phyloP scores from a whole-genome alignment of 2,329 filamentous ascomycete species.

The Aspergillus fumigatus region DNA sequence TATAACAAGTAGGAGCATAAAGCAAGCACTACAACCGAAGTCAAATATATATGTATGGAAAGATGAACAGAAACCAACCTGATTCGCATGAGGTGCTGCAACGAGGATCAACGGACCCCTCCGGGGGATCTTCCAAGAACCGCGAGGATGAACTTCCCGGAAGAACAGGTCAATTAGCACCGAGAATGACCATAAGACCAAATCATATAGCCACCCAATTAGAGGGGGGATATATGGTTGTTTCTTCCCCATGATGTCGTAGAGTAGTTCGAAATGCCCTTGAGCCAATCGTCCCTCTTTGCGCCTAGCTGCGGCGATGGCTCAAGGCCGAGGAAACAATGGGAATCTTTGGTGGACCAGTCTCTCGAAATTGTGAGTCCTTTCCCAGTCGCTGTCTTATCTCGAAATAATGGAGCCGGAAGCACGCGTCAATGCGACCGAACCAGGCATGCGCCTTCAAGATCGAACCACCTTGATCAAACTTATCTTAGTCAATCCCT shows the following conservation, averaged over 20 bases:
- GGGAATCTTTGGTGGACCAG: too few relatives aligned
- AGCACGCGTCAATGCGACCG: background rate
- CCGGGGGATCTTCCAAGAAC: slow-evolving; percentile 90
- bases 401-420: background rate
- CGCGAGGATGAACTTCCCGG: slow-evolving; percentile 90
- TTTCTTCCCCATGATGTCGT: slow-evolving; percentile 30
- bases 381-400: background rate
- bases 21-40: background rate
- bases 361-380: background rate
- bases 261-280: background rate
- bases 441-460: background rate
- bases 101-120: slow-evolving; percentile 90
- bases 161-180: slow-evolving; percentile 94
- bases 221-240: slow-evolving; percentile 40
- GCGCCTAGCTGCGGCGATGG: background rate
- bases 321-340: background rate
- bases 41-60: background rate
- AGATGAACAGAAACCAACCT: slow-evolving; percentile 47
- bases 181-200: slow-evolving; percentile 48
- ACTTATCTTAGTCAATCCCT: background rate
- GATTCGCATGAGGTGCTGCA: slow-evolving; percentile 93
- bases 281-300: background rate
- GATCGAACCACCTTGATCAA: background rate
- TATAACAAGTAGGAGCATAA: background rate
- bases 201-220: slow-evolving; percentile 48